Evolutionary conservation across 768 basidiomycete genomes (phyloP).

Genomic region (Boletellus emodensis): DNA sequence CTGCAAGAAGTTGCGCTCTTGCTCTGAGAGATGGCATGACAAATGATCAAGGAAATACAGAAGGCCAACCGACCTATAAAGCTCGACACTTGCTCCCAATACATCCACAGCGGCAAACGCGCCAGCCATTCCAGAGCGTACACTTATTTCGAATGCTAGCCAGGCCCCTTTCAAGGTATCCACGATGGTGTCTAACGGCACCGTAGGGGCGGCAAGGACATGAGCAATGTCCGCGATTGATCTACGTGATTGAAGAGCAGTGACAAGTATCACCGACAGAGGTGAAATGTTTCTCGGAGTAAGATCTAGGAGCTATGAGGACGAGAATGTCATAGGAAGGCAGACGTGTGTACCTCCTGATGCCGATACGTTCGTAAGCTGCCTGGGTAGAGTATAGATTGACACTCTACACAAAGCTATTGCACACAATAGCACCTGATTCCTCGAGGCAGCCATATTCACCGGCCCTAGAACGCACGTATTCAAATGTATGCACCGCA

Average conservation of each 20-base stretch:
- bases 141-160: conserved; percentile 40
- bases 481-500: not conserved
- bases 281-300: conserved; percentile 24
- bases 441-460: conserved; percentile 54
- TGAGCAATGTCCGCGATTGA: conserved; percentile 62
- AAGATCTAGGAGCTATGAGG: conserved; percentile 26
- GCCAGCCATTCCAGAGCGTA: conserved; percentile 37
- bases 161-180: conserved; percentile 47
- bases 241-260: conserved; percentile 47
- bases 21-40: conserved; percentile 26
- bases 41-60: not conserved
- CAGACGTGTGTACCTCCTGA: conserved; percentile 16
- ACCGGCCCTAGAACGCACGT: conserved; percentile 48
- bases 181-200: conserved; percentile 40
- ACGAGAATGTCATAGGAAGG: not conserved
- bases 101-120: conserved; percentile 44
- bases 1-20: conserved; percentile 25
- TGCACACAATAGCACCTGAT: conserved; percentile 52
- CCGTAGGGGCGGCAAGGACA: conserved; percentile 42
- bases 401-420: conserved; percentile 43
- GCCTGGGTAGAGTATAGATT: conserved; percentile 44
- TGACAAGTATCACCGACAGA: conserved; percentile 25
- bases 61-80: conserved; percentile 29
- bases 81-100: conserved; percentile 44
- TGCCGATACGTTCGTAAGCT: conserved; percentile 9